Conservation (phyloP, 257 asterid species). For the Solanum tarapatanum region DNA sequence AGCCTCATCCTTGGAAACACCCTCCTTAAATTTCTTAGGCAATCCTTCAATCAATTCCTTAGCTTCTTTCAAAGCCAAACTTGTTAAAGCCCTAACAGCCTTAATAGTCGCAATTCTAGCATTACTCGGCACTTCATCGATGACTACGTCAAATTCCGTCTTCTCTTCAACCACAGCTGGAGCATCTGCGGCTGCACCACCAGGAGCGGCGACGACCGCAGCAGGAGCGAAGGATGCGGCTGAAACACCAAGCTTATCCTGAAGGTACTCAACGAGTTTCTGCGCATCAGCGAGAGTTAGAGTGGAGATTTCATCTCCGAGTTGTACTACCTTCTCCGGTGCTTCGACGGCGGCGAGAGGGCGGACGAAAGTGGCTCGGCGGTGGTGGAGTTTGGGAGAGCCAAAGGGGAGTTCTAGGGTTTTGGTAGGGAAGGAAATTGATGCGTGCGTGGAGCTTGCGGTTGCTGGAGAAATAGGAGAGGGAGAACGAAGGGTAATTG, state of each 20-base stretch:
- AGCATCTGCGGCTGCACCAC: slow-evolving; percentile 26
- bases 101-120: slow-evolving; percentile 72
- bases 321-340: slow-evolving; percentile 68
- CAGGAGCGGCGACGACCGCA: slow-evolving; percentile 35
- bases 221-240: slow-evolving; percentile 85
- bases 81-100: slow-evolving; percentile 82
- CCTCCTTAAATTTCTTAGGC: slow-evolving; percentile 93
- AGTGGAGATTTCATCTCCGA: slow-evolving; percentile 75
- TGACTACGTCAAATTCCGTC: slow-evolving; percentile 81
- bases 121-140: slow-evolving; percentile 80
- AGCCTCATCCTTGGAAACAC: slow-evolving; percentile 71
- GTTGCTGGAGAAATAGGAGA: slow-evolving; percentile 18
- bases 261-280: slow-evolving; percentile 91
- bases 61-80: slow-evolving; percentile 75
- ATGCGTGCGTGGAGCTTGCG: slow-evolving; percentile 7
- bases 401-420: slow-evolving; percentile 24
- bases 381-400: slow-evolving; percentile 20
- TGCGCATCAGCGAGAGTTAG: slow-evolving; percentile 86
- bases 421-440: slow-evolving; percentile 24
- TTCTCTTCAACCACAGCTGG: slow-evolving; percentile 78
- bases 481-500: slow-evolving; percentile 30
- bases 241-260: slow-evolving; percentile 88
- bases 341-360: slow-evolving; percentile 75
- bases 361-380: slow-evolving; percentile 36
- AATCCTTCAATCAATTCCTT: slow-evolving; percentile 85